phyloP scores from a whole-genome alignment of 257 asterid genomes.

The Nicotiana sylvestris region DNA sequence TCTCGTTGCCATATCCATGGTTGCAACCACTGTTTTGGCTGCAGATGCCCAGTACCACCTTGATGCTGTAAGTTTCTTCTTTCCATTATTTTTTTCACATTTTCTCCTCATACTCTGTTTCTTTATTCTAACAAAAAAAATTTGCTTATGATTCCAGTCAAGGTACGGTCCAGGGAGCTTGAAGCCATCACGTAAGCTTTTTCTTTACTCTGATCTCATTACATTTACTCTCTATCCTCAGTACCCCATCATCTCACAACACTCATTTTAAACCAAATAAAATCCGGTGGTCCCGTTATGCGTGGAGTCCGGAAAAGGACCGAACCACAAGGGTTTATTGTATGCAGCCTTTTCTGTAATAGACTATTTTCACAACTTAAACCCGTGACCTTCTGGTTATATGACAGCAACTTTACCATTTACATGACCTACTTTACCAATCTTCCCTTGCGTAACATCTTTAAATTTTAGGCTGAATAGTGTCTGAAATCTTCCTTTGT shows the following conservation, averaged over 20 bases:
- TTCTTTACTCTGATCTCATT: background rate
- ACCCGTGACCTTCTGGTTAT: too few species aligned
- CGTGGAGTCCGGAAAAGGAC: too few species aligned
- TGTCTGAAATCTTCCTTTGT: background rate
- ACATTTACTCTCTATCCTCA: background rate
- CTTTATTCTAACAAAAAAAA: background rate
- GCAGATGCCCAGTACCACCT: slow-evolving; percentile 23
- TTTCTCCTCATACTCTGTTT: too few species aligned
- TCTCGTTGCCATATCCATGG: slow-evolving; percentile 31
- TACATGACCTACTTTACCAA: too few species aligned
- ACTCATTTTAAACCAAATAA: background rate
- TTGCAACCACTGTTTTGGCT: slow-evolving; percentile 27
- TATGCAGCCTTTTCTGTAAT: too few species aligned
- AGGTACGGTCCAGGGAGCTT: slow-evolving; percentile 29
- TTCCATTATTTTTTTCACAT: background rate
- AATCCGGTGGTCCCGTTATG: too few species aligned
- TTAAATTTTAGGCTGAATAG: background rate
- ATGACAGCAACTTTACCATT: too few species aligned
- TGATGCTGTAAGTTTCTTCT: slow-evolving; percentile 22
- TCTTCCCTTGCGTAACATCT: background rate
- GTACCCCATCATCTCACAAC: background rate
- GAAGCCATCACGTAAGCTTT: slow-evolving; percentile 18
- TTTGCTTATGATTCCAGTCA: slow-evolving; percentile 9
- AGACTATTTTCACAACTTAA: too few species aligned
- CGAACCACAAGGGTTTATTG: too few species aligned